Evolutionary conservation across 495 filamentous ascomycete species (phyloP).

Genomic region (Endocarpon pusillum): DNA sequence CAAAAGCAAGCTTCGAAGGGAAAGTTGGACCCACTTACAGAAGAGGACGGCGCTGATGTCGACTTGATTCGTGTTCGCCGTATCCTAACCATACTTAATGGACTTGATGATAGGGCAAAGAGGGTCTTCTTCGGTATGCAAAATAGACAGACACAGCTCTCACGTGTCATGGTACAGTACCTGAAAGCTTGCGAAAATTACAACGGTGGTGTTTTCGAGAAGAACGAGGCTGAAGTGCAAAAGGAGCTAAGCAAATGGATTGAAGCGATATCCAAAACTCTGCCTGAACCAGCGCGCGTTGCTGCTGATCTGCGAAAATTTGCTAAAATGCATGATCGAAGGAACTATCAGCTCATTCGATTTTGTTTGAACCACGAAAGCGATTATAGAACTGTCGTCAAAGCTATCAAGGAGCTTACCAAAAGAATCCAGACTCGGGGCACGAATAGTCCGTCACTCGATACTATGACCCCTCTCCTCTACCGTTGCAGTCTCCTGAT

Average conservation of each 20-base stretch:
- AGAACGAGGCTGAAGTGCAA: conserved; percentile 49
- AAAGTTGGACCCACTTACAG: conserved; percentile 25
- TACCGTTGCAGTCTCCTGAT: conserved; percentile 70
- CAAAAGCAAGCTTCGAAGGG: conserved; percentile 42
- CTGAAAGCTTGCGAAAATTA: conserved; percentile 68
- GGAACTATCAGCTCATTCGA: conserved; percentile 74
- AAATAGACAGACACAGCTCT: conserved; percentile 49
- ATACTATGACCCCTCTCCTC: conserved; percentile 67
- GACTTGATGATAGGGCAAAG: conserved; percentile 60
- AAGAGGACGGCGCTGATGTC: conserved; percentile 39
- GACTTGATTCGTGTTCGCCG: conserved; percentile 78
- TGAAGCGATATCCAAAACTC: conserved; percentile 48
- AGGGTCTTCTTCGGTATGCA: conserved; percentile 83
- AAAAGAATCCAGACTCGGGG: conserved; percentile 55
- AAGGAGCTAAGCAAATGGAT: conserved; percentile 47
- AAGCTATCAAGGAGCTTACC: conserved; percentile 75
- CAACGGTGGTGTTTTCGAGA: conserved; percentile 70
- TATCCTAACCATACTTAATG: conserved; percentile 61
- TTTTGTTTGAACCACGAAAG: conserved; percentile 74
- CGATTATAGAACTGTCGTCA: conserved; percentile 79
- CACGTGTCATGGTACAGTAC: conserved; percentile 51
- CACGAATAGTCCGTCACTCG: conserved; percentile 41
- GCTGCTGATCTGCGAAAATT: conserved; percentile 71
- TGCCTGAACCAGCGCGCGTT: conserved; percentile 53
- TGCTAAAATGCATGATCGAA: conserved; percentile 78